Conservation (phyloP, 1,284 basidiomycete species). For the Microbotryum silenes-acaulis region DNA sequence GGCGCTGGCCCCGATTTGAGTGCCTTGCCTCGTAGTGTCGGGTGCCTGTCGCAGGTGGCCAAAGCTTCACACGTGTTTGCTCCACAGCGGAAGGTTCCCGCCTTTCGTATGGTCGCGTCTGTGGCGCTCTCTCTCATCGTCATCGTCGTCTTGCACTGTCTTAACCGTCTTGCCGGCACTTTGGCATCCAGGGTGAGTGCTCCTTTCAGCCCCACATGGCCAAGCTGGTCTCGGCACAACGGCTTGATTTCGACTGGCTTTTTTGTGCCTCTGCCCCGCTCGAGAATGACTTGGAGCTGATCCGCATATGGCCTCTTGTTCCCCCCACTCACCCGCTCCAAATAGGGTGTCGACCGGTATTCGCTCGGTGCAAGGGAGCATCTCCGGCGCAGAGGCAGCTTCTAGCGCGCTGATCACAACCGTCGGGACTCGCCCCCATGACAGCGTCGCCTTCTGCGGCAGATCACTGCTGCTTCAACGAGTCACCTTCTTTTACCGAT, state of each 20-base stretch:
- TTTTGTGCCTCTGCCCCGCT: neutral
- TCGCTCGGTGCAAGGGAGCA: constrained; percentile 13
- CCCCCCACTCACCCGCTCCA: too few relatives aligned
- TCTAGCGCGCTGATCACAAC: constrained; percentile 1
- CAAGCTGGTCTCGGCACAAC: neutral
- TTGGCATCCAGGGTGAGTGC: neutral
- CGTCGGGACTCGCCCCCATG: too few relatives aligned
- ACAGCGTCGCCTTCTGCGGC: too few relatives aligned
- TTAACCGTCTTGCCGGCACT: neutral
- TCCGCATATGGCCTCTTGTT: neutral
- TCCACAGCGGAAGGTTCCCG: too few relatives aligned
- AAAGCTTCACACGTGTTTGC: too few relatives aligned
- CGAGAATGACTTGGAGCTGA: neutral
- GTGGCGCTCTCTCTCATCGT: neutral
- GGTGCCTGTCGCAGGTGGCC: too few relatives aligned
- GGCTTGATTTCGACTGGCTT: neutral
- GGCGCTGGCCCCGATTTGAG: too few relatives aligned
- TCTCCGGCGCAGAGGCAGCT: constrained; percentile 23
- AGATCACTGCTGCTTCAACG: too few relatives aligned
- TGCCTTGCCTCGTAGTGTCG: too few relatives aligned
- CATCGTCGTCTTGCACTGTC: neutral
- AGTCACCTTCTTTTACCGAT: too few relatives aligned
- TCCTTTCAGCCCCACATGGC: neutral
- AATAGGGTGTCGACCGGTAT: constrained; percentile 25
- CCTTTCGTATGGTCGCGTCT: too few relatives aligned